Base-by-base conservation (phyloP, 2,329 filamentous ascomycete species). In the Aspergillus sp. region DNA sequence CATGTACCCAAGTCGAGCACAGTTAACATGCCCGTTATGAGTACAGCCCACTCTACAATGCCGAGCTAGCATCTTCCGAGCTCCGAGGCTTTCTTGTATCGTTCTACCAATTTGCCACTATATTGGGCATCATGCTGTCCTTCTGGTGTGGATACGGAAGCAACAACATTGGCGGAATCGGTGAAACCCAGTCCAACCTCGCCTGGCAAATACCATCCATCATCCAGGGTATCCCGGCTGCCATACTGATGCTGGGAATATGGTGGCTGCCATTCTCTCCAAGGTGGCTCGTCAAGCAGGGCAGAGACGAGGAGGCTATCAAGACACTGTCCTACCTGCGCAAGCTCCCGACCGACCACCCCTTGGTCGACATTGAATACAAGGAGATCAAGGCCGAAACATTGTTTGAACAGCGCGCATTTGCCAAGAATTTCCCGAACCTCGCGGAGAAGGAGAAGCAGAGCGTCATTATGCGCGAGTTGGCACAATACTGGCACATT, bases 181-280 rank as follows among this genome's bases (percentile, higher is more conserved):
- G 69, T 3, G 62, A 55, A 5, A 61, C 55, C 1, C 70, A 72
- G 53, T 62, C 63, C 3, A 75, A 80, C 61, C 74, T 77, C 63
- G 70, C 77, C 2, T 81, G 77, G 75, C 70, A 77, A 40, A 63
- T 81, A 6, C 79, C 79, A 1, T 80, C 80, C 52, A 66, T 78
- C 6, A 70, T 82, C 14, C 79, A 82, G 61, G 71, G 80, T 19
- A 70, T 75, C 33, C 75, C 74, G 1, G 73, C 74, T 21, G 57
- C 69, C 24, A 56, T 66, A 17, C 67, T 77, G 12, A 67, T 71
- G 8, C 66, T 70, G 31, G 73, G 74, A 15, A 72, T 76, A 52
- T 68, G 72, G 61, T 81, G 82, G 63, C 74, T 84, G 60, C 83
- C 83, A 0, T 84, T 80, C 63, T 84, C 82, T 0, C 83, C 83